Percentiles rank a stretch among this genome's conserved stretches.
Conservation (phyloP, 139 green algal genomes). For the Gonium pectorale region DNA sequence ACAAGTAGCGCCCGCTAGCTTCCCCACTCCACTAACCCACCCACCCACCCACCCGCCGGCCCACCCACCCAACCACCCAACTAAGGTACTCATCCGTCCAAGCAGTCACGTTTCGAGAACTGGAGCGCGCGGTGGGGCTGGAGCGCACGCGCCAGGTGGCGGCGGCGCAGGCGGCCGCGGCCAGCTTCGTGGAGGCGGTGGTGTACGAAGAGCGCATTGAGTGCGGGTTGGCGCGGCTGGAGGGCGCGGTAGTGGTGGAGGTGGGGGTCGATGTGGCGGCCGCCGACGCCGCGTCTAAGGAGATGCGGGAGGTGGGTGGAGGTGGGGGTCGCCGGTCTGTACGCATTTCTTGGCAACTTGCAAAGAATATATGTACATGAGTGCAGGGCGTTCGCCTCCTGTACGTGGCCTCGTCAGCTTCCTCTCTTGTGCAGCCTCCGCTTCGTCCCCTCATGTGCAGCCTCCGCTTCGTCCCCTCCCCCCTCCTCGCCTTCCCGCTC, state of each 20-base stretch:
- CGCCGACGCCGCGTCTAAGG: neutral
- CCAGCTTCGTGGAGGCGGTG: conserved; percentile 15
- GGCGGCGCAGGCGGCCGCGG: conserved; percentile 5
- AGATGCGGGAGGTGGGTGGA: conserved; percentile 3
- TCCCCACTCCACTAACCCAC: too few species aligned
- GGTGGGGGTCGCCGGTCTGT: too few species aligned
- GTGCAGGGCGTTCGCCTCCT: too few species aligned
- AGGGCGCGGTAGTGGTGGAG: neutral
- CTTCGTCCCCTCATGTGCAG: neutral
- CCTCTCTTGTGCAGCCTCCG: neutral
- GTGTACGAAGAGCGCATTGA: conserved; percentile 35
- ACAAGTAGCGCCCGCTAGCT: too few species aligned
- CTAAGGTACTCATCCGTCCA: too few species aligned
- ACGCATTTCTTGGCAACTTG: neutral
- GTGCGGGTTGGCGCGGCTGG: conserved; percentile 20
- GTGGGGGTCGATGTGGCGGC: neutral
- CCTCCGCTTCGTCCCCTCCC: neutral
- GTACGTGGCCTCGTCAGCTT: too few species aligned
- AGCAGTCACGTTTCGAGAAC: too few species aligned
- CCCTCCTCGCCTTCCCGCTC: neutral
- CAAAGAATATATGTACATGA: too few species aligned
- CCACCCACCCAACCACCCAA: too few species aligned
- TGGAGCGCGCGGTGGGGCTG: conserved; percentile 11
- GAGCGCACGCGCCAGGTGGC: conserved; percentile 2
- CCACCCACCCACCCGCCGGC: too few species aligned